These are phyloP conservation scores for Globisporangium cylindrosporum DNA, from an alignment of 352 stramenopile genomes.

Conservation along the genomic window DNA sequence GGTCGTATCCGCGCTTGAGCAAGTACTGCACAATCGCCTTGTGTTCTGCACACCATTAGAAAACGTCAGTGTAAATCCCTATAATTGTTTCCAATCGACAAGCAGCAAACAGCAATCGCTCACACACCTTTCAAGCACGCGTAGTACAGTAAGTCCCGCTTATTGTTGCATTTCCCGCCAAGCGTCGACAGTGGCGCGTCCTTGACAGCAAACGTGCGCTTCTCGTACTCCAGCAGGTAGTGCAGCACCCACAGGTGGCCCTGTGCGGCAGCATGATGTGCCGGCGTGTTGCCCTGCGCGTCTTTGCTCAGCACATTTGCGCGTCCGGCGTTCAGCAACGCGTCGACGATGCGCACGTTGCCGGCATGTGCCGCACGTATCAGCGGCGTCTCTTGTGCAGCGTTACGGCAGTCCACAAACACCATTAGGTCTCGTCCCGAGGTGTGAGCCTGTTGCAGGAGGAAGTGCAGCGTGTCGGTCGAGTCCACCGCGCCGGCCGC, in stretches of 20 bases:
- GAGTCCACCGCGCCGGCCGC: constrained; percentile 42
- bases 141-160: constrained; percentile 54
- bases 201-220: constrained; percentile 6
- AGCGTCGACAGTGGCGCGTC: constrained; percentile 14
- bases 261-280: constrained; percentile 65
- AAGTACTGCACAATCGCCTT: constrained; percentile 73
- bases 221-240: constrained; percentile 57
- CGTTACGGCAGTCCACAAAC: constrained; percentile 58
- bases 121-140: constrained; percentile 35
- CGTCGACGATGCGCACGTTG: constrained; percentile 61
- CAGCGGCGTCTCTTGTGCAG: constrained; percentile 63
- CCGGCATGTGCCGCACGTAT: constrained; percentile 74
- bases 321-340: constrained; percentile 47
- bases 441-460: constrained; percentile 68
- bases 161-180: constrained; percentile 32
- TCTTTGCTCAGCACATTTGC: constrained; percentile 56
- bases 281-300: constrained; percentile 54
- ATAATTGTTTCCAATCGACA: not conserved
- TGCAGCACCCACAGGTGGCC: constrained; percentile 77
- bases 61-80: not conserved
- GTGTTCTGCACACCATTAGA: constrained; percentile 36
- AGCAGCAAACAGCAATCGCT: not conserved
- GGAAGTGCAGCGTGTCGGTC: constrained; percentile 73
- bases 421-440: constrained; percentile 19
- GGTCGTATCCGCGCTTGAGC: constrained; percentile 52